Evolutionary conservation across 768 basidiomycete genomes (phyloP).

Genomic region (Tulasnella sp.): DNA sequence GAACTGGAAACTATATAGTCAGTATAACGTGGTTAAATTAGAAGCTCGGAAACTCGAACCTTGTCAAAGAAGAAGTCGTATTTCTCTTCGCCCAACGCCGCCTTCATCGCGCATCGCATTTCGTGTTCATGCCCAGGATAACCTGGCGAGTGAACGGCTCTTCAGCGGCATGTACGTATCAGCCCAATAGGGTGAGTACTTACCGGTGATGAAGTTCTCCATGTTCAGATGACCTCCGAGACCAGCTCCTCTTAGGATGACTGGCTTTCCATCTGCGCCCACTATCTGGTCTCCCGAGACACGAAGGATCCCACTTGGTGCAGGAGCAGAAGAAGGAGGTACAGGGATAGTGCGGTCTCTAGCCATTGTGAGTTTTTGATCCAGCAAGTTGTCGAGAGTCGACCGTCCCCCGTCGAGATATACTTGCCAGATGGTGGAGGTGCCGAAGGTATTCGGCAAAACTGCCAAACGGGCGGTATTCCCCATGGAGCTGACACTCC

Average conservation of each 20-base stretch:
- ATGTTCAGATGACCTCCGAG: slow-evolving; percentile 73
- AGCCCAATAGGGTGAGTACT: background rate
- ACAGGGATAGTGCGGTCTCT: background rate
- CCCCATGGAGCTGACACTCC: background rate
- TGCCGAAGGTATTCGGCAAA: background rate
- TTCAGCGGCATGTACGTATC: background rate
- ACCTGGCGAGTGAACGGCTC: slow-evolving; percentile 27
- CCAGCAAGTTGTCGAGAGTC: background rate
- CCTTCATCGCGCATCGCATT: slow-evolving; percentile 56
- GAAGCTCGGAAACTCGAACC: slow-evolving; percentile 28
- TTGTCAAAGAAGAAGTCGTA: slow-evolving; percentile 77
- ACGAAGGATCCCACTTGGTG: slow-evolving; percentile 13
- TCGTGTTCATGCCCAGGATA: slow-evolving; percentile 75
- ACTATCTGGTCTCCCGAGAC: slow-evolving; percentile 48
- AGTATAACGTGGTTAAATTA: background rate
- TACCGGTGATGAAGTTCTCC: slow-evolving; percentile 46
- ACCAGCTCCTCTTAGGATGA: slow-evolving; percentile 64
- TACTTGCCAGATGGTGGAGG: background rate
- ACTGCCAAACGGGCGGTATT: background rate
- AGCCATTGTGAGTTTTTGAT: background rate
- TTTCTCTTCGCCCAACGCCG: slow-evolving; percentile 46
- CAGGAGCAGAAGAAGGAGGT: background rate
- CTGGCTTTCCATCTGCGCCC: slow-evolving; percentile 42
- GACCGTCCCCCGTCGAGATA: background rate
- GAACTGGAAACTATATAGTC: slow-evolving; percentile 35